Conservation (phyloP, 139 green algal genomes). For the Coelastrella sp. region DNA sequence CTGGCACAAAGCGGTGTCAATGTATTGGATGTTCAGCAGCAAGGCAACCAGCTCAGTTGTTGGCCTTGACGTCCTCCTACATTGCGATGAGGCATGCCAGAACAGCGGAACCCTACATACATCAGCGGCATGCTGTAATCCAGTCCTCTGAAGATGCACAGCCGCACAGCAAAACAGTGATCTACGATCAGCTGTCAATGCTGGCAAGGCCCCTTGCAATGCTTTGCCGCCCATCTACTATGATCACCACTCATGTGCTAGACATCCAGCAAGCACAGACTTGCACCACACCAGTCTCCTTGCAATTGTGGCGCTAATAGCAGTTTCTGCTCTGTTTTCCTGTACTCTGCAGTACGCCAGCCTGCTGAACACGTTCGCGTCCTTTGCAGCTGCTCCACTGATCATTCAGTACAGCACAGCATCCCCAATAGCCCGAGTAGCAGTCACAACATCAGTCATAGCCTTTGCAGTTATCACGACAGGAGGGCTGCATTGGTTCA, state of each 20-base stretch:
- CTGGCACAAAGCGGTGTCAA: no score
- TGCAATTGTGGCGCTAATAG: not conserved
- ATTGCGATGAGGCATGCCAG: no score
- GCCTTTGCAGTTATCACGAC: slow-evolving; percentile 45
- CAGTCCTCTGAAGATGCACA: not conserved
- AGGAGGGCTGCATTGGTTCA: slow-evolving; percentile 51
- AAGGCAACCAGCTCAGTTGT: no score
- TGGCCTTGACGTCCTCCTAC: no score
- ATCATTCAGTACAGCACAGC: slow-evolving; percentile 33
- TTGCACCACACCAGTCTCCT: not conserved
- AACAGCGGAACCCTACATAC: not conserved
- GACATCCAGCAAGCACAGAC: not conserved
- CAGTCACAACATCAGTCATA: slow-evolving; percentile 19
- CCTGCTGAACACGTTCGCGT: slow-evolving; percentile 46
- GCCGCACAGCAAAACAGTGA: no score
- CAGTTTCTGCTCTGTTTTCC: not conserved
- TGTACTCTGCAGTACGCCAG: slow-evolving; percentile 28
- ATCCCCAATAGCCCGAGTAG: slow-evolving; percentile 34
- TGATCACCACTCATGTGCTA: no score
- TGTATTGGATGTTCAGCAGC: no score
- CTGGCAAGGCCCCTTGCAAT: no score
- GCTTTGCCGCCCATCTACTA: no score
- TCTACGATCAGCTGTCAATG: no score
- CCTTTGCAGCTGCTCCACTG: slow-evolving; percentile 33
- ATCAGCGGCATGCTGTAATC: not conserved